Evolutionary conservation across 768 basidiomycete species (phyloP).

Genomic region (Leccinellum luteum): DNA sequence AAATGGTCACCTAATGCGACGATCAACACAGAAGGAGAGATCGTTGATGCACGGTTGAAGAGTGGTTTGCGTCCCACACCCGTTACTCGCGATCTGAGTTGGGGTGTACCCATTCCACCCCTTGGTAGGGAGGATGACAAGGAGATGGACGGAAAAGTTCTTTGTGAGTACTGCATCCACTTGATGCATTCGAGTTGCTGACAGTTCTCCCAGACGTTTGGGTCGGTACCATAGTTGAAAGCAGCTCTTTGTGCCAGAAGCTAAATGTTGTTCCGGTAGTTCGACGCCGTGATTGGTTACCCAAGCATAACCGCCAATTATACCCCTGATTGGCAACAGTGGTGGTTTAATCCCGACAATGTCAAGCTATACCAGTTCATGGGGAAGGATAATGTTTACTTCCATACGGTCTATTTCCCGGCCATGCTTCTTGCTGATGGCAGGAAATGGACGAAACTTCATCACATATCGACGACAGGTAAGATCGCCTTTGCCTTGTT

Average conservation of each 20-base stretch:
- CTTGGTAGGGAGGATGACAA: conserved; percentile 67
- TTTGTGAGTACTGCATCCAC: conserved; percentile 62
- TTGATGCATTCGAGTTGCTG: conserved; percentile 3
- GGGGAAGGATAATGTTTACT: conserved; percentile 99
- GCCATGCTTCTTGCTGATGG: conserved; percentile 87
- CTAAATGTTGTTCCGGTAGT: conserved; percentile 46
- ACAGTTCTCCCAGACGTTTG: conserved; percentile 69
- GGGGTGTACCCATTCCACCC: conserved; percentile 93
- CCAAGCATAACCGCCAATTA: conserved; percentile 96
- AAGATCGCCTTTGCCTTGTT: conserved; percentile 14
- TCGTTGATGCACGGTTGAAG: conserved; percentile 87
- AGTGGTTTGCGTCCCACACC: conserved; percentile 85
- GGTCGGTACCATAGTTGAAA: conserved; percentile 49
- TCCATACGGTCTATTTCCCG: conserved; percentile 96
- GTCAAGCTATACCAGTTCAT: conserved; percentile 97
- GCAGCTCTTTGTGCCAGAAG: not conserved
- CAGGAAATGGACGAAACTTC: conserved; percentile 88
- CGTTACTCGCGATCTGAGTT: conserved; percentile 88
- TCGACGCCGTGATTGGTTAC: conserved; percentile 96
- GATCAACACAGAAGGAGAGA: conserved; percentile 82
- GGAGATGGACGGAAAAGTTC: conserved; percentile 91
- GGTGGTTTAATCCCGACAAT: conserved; percentile 93
- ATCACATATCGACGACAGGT: conserved; percentile 96
- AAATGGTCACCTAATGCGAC: conserved; percentile 94
- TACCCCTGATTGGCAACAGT: conserved; percentile 90